These are phyloP conservation scores for Ramalina intermedia DNA, from an alignment of 495 filamentous ascomycete species.

Conservation along the genomic window DNA sequence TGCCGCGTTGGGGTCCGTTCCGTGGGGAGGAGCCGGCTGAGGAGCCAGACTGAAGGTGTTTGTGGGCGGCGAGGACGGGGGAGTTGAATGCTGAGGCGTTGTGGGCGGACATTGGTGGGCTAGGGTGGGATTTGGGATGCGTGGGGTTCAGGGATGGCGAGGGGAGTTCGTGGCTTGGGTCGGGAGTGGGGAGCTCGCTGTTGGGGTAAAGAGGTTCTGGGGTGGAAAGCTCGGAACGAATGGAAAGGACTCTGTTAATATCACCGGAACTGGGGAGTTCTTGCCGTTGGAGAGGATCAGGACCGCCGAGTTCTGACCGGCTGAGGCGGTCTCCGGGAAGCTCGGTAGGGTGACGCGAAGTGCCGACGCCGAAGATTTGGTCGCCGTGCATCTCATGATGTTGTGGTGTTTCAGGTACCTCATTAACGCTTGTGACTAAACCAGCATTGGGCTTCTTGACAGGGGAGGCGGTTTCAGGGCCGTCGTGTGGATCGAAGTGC, in stretches of 20 bases:
- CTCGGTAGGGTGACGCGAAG: slow-evolving; percentile 4
- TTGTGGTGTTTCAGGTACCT: slow-evolving; percentile 9
- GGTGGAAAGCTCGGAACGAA: slow-evolving; percentile 11
- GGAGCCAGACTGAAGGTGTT: not conserved
- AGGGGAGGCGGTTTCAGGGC: too few species aligned
- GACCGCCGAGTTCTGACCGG: slow-evolving; percentile 4
- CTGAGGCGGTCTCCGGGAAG: slow-evolving; percentile 5
- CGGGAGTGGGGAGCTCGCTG: slow-evolving; percentile 8
- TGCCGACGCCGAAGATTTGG: not conserved
- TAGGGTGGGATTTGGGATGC: not conserved
- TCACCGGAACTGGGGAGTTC: slow-evolving; percentile 3
- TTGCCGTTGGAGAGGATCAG: slow-evolving; percentile 2
- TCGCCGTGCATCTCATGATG: slow-evolving; percentile 3
- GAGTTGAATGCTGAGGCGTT: not conserved
- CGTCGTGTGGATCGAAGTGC: too few species aligned
- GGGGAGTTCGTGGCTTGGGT: slow-evolving; percentile 12
- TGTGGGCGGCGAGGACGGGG: slow-evolving; percentile 2
- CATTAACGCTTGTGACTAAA: not conserved
- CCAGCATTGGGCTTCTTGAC: too few species aligned
- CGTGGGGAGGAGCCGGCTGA: not conserved
- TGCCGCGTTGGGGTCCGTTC: slow-evolving; percentile 1
- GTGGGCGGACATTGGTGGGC: not conserved
- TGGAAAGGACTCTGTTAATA: not conserved
- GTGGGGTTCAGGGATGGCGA: slow-evolving; percentile 4
- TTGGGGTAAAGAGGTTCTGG: slow-evolving; percentile 5